These are phyloP conservation scores for Metschnikowia baotianmanensis DNA, from an alignment of 805 yeast genomes.

Conservation along the genomic window DNA sequence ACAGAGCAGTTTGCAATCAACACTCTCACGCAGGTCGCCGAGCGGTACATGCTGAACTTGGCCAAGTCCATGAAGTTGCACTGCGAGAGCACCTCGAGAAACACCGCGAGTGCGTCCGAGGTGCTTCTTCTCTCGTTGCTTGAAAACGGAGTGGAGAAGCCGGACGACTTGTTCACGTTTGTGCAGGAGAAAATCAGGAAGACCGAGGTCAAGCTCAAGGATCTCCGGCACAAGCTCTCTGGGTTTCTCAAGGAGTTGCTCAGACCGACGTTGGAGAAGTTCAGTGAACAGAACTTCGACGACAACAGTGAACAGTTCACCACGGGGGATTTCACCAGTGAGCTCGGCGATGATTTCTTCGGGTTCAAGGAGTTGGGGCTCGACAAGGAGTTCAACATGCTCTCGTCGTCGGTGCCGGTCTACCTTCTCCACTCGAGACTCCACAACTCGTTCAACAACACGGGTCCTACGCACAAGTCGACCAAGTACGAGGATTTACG, in stretches of 20 bases:
- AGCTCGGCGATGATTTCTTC: constrained; percentile 95
- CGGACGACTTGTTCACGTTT: constrained; percentile 72
- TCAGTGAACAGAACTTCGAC: constrained; percentile 72
- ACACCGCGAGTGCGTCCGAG: constrained; percentile 40
- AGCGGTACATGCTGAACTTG: constrained; percentile 71
- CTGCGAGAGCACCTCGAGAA: constrained; percentile 58
- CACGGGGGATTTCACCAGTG: constrained; percentile 92
- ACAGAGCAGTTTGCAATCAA: constrained; percentile 76
- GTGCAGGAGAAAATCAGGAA: constrained; percentile 69
- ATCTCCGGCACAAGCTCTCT: constrained; percentile 64
- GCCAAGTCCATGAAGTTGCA: constrained; percentile 70
- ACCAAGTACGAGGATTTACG: constrained; percentile 65
- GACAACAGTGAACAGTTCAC: constrained; percentile 93
- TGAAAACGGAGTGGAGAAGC: constrained; percentile 85
- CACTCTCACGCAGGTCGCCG: constrained; percentile 79
- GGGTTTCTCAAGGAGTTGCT: constrained; percentile 73
- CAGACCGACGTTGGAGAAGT: constrained; percentile 74
- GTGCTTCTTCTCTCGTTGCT: constrained; percentile 59
- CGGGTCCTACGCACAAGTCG: constrained; percentile 46
- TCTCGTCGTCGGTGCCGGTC: constrained; percentile 83
- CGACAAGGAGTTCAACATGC: constrained; percentile 84
- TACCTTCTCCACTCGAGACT: constrained; percentile 79
- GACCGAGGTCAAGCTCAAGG: constrained; percentile 67
- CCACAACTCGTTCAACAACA: constrained; percentile 50
- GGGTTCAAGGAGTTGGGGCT: constrained; percentile 94